Conservation (phyloP, 2,329 filamentous ascomycete species). For the Microthyrium microscopicum region DNA sequence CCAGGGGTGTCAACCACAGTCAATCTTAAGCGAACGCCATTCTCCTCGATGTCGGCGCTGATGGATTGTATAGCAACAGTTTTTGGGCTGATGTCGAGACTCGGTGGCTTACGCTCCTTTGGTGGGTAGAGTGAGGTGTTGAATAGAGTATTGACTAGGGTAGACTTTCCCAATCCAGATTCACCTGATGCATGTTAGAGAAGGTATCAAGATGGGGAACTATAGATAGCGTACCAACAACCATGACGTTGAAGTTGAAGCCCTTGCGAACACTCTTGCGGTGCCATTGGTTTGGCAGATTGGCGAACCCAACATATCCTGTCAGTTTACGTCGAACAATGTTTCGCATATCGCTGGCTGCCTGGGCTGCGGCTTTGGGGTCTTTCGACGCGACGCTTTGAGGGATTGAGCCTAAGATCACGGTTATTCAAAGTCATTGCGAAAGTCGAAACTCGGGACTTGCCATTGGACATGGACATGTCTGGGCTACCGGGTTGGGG, state of each 20-base stretch:
- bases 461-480: constrained; percentile 30
- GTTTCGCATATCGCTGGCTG: constrained; percentile 54
- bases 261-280: constrained; percentile 99
- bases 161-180: constrained; percentile 97
- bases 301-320: constrained; percentile 96
- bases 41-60: constrained; percentile 70
- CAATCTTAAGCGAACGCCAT: constrained; percentile 85
- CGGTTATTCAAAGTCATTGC: constrained; percentile 38
- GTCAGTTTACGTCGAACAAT: constrained; percentile 97
- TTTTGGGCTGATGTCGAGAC: constrained; percentile 96
- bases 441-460: constrained; percentile 40
- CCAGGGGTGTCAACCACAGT: constrained; percentile 96
- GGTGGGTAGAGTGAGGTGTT: constrained; percentile 98
- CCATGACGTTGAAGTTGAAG: constrained; percentile 99
- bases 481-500: constrained; percentile 23
- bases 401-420: constrained; percentile 28
- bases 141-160: constrained; percentile 97
- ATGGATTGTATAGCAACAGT: constrained; percentile 37
- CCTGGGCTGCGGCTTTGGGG: constrained; percentile 37
- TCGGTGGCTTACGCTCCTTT: constrained; percentile 95
- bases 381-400: constrained; percentile 50
- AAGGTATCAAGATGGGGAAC: neutral
- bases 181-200: constrained; percentile 47
- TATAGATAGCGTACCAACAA: constrained; percentile 65
- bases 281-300: constrained; percentile 99